phyloP scores from a whole-genome alignment of 148 eudicot species.

The Nepenthes mirabilis region DNA sequence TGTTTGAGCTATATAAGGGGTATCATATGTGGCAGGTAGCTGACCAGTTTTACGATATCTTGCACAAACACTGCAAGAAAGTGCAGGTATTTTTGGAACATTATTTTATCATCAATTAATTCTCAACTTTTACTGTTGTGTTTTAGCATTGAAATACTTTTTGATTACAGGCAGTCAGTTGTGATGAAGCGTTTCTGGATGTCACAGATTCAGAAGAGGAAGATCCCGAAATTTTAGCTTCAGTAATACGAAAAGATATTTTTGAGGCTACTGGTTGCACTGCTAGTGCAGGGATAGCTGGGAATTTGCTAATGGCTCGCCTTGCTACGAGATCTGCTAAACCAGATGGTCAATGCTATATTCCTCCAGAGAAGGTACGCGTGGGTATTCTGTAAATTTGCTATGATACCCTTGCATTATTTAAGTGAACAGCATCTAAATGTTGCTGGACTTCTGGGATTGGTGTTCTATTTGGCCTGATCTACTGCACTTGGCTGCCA shows the following conservation, averaged over 20 bases:
- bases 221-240: conserved; percentile 65
- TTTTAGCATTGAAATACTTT: conserved; percentile 5
- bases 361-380: conserved; percentile 63
- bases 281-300: conserved; percentile 84
- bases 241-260: conserved; percentile 75
- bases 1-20: conserved; percentile 5
- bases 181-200: conserved; percentile 97
- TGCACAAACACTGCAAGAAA: conserved; percentile 75
- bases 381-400: not conserved
- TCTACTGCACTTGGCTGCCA: not conserved
- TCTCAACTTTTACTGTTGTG: not conserved
- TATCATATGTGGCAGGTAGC: conserved; percentile 54
- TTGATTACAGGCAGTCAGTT: conserved; percentile 75
- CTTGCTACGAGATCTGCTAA: conserved; percentile 92
- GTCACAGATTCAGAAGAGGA: conserved; percentile 44
- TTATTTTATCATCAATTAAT: not conserved
- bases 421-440: not conserved
- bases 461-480: not conserved
- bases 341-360: conserved; percentile 80
- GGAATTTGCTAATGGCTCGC: conserved; percentile 90
- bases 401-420: not conserved
- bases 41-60: conserved; percentile 74
- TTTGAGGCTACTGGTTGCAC: conserved; percentile 71
- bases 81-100: conserved; percentile 58
- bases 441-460: not conserved